Evolutionary conservation across 805 yeast species (phyloP).

Genomic region (Myxozyma melibiosi): DNA sequence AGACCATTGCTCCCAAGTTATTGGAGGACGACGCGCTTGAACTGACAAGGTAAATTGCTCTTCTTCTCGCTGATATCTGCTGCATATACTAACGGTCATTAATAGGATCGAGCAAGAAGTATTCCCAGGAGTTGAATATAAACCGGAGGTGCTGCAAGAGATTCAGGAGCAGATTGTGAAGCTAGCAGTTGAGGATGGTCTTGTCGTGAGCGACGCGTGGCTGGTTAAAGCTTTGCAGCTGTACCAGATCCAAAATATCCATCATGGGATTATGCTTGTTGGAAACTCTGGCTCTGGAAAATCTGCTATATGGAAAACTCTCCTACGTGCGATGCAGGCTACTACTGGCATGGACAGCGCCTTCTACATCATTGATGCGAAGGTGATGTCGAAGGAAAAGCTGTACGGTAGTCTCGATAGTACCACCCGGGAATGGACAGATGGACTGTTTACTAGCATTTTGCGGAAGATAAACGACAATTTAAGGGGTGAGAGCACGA

Average conservation of each 20-base stretch:
- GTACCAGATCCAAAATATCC: slow-evolving; percentile 58
- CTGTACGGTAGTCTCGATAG: slow-evolving; percentile 73
- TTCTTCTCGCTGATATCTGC: background rate
- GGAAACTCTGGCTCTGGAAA: slow-evolving; percentile 82
- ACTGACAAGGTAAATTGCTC: slow-evolving; percentile 39
- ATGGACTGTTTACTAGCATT: slow-evolving; percentile 75
- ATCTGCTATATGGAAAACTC: slow-evolving; percentile 53
- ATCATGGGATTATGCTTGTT: slow-evolving; percentile 79
- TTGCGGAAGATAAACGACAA: slow-evolving; percentile 60
- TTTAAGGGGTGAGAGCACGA: slow-evolving; percentile 58
- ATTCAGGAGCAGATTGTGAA: slow-evolving; percentile 36
- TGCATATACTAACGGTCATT: background rate
- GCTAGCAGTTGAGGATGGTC: slow-evolving; percentile 43
- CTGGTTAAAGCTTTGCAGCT: slow-evolving; percentile 61
- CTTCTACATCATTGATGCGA: slow-evolving; percentile 65
- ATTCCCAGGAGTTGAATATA: slow-evolving; percentile 32
- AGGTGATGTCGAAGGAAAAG: slow-evolving; percentile 64
- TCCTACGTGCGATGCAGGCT: slow-evolving; percentile 50
- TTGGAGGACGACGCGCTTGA: slow-evolving; percentile 53
- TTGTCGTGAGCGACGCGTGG: slow-evolving; percentile 49
- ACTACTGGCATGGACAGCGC: slow-evolving; percentile 46
- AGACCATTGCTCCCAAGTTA: slow-evolving; percentile 70
- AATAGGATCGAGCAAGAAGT: slow-evolving; percentile 31
- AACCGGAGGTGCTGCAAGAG: slow-evolving; percentile 36
- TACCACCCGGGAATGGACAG: slow-evolving; percentile 88